Evolutionary conservation across 768 basidiomycete species (phyloP).

Genomic region (Podaxis carcinomalis): DNA sequence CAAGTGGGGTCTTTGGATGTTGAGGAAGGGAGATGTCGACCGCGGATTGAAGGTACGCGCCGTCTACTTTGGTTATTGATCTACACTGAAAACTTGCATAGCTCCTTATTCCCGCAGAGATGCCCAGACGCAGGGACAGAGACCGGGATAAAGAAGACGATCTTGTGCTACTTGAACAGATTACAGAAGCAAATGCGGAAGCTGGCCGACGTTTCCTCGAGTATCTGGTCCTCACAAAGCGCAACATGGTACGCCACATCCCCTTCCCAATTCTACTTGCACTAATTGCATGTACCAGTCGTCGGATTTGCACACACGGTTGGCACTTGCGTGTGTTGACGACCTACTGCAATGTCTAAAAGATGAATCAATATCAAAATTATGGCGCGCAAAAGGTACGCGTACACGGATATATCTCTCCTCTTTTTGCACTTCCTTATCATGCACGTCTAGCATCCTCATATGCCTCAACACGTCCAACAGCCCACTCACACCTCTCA

Average conservation of each 20-base stretch:
- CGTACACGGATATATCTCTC: background rate
- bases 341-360: constrained; percentile 49
- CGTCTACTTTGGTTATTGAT: background rate
- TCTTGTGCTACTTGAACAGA: constrained; percentile 46
- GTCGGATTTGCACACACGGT: constrained; percentile 57
- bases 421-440: background rate
- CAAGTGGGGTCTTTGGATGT: constrained; percentile 78
- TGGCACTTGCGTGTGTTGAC: constrained; percentile 54
- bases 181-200: constrained; percentile 48
- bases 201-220: constrained; percentile 76
- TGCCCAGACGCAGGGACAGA: constrained; percentile 52
- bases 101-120: constrained; percentile 57
- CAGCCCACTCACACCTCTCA: constrained; percentile 2
- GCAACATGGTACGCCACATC: constrained; percentile 44
- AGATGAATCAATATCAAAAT: constrained; percentile 49
- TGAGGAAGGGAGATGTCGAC: constrained; percentile 54
- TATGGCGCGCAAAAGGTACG: constrained; percentile 72
- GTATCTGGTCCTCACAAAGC: constrained; percentile 69
- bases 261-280: background rate
- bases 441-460: constrained; percentile 36
- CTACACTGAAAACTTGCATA: constrained; percentile 20
- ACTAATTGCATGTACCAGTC: constrained; percentile 35
- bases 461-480: constrained; percentile 37
- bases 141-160: constrained; percentile 52
- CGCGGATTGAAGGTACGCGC: constrained; percentile 62